A percentile compares a stretch with the other conserved stretches of the same genome.
phyloP scores from a whole-genome alignment of 164 flowering plant genomes.

The Platanus orientalis region DNA sequence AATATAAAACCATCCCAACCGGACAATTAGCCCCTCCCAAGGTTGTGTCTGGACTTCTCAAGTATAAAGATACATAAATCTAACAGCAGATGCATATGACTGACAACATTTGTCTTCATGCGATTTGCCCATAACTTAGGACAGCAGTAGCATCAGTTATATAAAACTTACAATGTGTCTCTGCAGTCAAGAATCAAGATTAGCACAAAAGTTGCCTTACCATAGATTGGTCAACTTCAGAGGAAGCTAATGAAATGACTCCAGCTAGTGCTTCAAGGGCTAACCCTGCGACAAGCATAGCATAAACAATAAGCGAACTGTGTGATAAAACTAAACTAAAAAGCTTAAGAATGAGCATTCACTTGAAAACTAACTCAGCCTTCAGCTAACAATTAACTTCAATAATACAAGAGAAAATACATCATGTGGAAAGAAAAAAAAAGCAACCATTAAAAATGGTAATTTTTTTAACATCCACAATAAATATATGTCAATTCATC shows the following conservation, averaged over 20 bases:
- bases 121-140: too few species aligned
- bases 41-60: too few species aligned
- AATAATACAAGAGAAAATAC: conserved; percentile 4
- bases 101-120: too few species aligned
- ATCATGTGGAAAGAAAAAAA: too few species aligned
- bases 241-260: conserved; percentile 65
- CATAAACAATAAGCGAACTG: too few species aligned
- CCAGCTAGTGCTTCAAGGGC: conserved; percentile 90
- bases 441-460: too few species aligned
- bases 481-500: neutral
- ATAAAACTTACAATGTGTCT: neutral
- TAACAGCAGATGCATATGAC: too few species aligned
- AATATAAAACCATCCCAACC: too few species aligned
- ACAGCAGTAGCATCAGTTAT: too few species aligned
- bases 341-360: neutral
- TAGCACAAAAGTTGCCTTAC: conserved; percentile 31
- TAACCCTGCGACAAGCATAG: conserved; percentile 46
- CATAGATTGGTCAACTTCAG: conserved; percentile 75
- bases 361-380: neutral
- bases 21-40: too few species aligned
- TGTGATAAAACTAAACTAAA: neutral
- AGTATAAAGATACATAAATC: too few species aligned
- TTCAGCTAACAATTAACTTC: neutral
- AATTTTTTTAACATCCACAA: too few species aligned
- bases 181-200: neutral